phyloP scores from a whole-genome alignment of 2,329 filamentous ascomycete genomes.

The Phaeoacremonium minimum region DNA sequence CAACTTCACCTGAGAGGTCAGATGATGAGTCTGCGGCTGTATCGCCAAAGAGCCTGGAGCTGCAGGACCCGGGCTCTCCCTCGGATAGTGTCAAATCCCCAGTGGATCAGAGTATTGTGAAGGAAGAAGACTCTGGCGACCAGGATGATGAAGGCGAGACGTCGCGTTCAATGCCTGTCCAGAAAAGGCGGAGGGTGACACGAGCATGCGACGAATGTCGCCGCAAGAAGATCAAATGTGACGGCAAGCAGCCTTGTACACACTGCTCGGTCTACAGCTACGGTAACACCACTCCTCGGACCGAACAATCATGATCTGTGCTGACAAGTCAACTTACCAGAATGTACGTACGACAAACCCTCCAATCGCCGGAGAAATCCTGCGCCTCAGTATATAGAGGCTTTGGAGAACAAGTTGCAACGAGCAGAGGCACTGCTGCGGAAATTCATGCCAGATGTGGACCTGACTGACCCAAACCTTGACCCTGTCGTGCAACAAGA shows the following conservation, averaged over 20 bases:
- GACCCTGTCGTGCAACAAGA: conserved; percentile 74
- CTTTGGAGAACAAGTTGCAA: conserved; percentile 75
- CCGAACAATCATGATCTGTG: neutral
- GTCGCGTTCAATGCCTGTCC: conserved; percentile 50
- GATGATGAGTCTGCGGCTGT: too few relatives aligned
- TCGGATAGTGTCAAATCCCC: too few relatives aligned
- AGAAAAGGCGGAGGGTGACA: conserved; percentile 75
- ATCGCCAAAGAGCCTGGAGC: too few relatives aligned
- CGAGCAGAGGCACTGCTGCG: conserved; percentile 77
- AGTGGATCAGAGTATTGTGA: too few relatives aligned
- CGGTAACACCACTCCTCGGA: conserved; percentile 51
- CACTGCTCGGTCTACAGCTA: conserved; percentile 99
- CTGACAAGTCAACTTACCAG: conserved; percentile 36
- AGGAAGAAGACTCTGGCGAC: too few relatives aligned
- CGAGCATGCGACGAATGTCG: conserved; percentile 79
- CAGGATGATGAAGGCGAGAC: too few relatives aligned
- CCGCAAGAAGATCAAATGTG: conserved; percentile 83
- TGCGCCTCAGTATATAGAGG: conserved; percentile 88
- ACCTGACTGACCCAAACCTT: conserved; percentile 79
- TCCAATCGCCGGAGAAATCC: conserved; percentile 89
- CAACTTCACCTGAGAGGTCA: too few relatives aligned
- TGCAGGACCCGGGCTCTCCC: too few relatives aligned
- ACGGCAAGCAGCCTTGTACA: conserved; percentile 83
- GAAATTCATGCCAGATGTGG: conserved; percentile 76
- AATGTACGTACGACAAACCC: conserved; percentile 93